Evolutionary conservation across 306 rosid species (phyloP).

Genomic region (Lupinus albus): DNA sequence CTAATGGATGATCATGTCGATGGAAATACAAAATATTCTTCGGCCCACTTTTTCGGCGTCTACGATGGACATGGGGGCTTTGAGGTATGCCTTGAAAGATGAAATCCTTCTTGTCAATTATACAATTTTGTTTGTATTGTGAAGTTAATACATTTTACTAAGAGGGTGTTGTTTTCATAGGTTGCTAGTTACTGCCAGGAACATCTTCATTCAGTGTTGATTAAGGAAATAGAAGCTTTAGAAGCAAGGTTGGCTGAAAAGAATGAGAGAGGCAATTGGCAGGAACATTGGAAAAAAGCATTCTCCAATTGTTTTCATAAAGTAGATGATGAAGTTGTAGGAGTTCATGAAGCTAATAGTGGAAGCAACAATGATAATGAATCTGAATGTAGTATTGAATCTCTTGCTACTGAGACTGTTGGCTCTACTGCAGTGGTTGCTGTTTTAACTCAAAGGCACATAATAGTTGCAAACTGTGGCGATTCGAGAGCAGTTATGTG

Average conservation of each 20-base stretch:
- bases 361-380: conserved; percentile 36
- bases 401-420: conserved; percentile 65
- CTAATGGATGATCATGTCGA: conserved; percentile 44
- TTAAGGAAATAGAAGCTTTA: conserved; percentile 60
- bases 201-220: conserved; percentile 64
- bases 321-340: conserved; percentile 69
- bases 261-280: conserved; percentile 44
- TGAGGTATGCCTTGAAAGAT: conserved; percentile 53
- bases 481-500: conserved; percentile 82
- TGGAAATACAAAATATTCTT: conserved; percentile 34
- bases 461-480: conserved; percentile 77
- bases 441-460: conserved; percentile 55
- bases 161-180: conserved; percentile 42
- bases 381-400: conserved; percentile 40
- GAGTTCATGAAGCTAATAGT: conserved; percentile 14
- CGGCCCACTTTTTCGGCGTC: conserved; percentile 69
- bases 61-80: conserved; percentile 86
- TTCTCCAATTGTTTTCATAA: conserved; percentile 62
- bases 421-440: conserved; percentile 88
- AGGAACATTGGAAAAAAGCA: conserved; percentile 65
- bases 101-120: background rate
- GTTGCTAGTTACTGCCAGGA: conserved; percentile 78
- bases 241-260: conserved; percentile 40
- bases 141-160: conserved; percentile 35
- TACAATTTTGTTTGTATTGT: conserved; percentile 25